Conservation (phyloP, 768 basidiomycete species). For the Rhodotorula sphaerocarpa region DNA sequence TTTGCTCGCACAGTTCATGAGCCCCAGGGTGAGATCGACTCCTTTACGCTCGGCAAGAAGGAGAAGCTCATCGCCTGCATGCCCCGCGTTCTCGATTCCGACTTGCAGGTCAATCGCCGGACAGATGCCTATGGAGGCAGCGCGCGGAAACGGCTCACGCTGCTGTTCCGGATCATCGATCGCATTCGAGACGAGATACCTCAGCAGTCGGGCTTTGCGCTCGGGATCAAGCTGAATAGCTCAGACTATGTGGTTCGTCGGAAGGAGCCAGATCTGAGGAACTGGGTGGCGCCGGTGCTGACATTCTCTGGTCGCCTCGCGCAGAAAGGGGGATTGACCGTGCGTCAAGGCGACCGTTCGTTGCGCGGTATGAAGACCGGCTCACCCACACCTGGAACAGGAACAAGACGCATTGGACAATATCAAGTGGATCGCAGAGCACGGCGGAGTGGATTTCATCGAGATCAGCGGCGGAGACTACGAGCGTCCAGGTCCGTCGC, state of each 20-base stretch:
- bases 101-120: conserved; percentile 53
- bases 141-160: conserved; percentile 49
- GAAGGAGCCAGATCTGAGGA: background rate
- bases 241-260: conserved; percentile 57
- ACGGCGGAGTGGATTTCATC: conserved; percentile 68
- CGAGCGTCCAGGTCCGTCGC: conserved; percentile 58
- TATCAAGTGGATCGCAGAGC: conserved; percentile 55
- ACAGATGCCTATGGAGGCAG: conserved; percentile 55
- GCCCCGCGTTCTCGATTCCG: background rate
- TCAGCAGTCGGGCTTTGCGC: conserved; percentile 50
- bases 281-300: background rate
- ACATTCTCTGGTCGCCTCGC: background rate
- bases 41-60: no score
- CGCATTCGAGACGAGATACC: conserved; percentile 55
- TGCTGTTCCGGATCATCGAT: conserved; percentile 54
- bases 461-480: conserved; percentile 85
- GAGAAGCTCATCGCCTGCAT: background rate
- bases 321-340: conserved; percentile 37
- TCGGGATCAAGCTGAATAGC: conserved; percentile 74
- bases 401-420: conserved; percentile 54
- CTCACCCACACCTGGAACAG: conserved; percentile 5
- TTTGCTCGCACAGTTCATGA: conserved; percentile 69
- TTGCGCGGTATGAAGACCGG: no score
- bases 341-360: background rate
- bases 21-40: conserved; percentile 65